These are phyloP conservation scores for Ogataea zsoltii DNA, from an alignment of 805 yeast genomes.

Conservation along the genomic window DNA sequence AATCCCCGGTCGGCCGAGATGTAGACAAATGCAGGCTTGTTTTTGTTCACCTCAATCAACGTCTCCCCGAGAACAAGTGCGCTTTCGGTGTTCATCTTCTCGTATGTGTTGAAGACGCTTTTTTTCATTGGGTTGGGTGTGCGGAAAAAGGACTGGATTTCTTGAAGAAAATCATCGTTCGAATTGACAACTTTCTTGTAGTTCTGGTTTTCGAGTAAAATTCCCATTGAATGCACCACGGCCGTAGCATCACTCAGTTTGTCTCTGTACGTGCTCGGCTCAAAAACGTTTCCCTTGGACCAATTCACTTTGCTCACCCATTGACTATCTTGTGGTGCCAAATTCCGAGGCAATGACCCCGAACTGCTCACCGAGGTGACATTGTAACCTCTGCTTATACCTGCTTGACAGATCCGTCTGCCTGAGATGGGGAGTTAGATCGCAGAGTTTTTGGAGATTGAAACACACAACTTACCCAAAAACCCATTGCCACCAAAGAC, in stretches of 20 bases:
- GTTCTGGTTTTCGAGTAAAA: constrained; percentile 63
- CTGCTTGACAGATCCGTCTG: constrained; percentile 66
- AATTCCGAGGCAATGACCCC: constrained; percentile 49
- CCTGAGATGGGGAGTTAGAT: constrained; percentile 37
- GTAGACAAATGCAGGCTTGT: constrained; percentile 56
- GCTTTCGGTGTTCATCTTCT: constrained; percentile 66
- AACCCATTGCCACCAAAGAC: constrained; percentile 92
- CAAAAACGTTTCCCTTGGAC: constrained; percentile 67
- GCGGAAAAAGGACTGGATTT: constrained; percentile 41
- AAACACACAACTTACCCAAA: constrained; percentile 41
- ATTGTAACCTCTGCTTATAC: constrained; percentile 57
- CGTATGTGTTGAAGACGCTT: constrained; percentile 49
- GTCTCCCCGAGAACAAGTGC: constrained; percentile 65
- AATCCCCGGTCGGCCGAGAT: constrained; percentile 77
- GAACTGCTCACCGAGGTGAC: constrained; percentile 66
- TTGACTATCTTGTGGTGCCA: constrained; percentile 30
- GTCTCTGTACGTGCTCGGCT: constrained; percentile 56
- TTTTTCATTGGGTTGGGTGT: constrained; percentile 67
- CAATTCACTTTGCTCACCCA: constrained; percentile 67
- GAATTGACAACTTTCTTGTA: constrained; percentile 59
- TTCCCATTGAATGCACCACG: constrained; percentile 84
- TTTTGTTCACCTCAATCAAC: constrained; percentile 32
- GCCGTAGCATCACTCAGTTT: constrained; percentile 52
- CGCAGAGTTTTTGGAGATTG: background rate
- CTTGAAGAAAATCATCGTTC: constrained; percentile 31